Evolutionary conservation across 2,329 filamentous ascomycete genomes (phyloP).

Genomic region (Byssoonygena ceratinophila): DNA sequence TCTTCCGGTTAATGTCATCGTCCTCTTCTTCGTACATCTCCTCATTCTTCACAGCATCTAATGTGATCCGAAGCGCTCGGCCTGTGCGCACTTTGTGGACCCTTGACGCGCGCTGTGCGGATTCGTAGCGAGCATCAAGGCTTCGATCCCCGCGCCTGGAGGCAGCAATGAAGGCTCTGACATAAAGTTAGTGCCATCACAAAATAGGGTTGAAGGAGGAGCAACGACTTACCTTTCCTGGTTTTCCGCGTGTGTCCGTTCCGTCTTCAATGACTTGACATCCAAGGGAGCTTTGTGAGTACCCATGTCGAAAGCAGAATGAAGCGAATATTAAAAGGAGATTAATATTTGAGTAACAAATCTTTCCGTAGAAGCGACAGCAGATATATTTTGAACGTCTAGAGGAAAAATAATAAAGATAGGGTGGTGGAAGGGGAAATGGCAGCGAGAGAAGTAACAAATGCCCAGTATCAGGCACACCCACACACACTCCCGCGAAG

Average conservation of each 20-base stretch:
- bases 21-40: conserved; percentile 97
- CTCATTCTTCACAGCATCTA: conserved; percentile 77
- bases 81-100: conserved; percentile 84
- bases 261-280: conserved; percentile 22
- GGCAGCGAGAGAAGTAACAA: neutral
- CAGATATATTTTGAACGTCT: neutral
- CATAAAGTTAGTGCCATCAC: conserved; percentile 14
- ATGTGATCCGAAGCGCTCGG: conserved; percentile 66
- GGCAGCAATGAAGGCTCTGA: conserved; percentile 79
- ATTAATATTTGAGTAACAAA: neutral
- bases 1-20: conserved; percentile 45
- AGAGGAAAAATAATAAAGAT: neutral
- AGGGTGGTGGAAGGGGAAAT: neutral
- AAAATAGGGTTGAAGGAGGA: neutral
- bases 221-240: conserved; percentile 33
- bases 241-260: conserved; percentile 29
- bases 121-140: conserved; percentile 77
- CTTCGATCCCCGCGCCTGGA: conserved; percentile 78
- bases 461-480: neutral
- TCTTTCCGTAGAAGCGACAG: neutral
- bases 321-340: neutral
- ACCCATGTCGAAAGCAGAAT: neutral
- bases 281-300: conserved; percentile 7
- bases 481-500: neutral
- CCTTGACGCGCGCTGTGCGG: conserved; percentile 75